Evolutionary conservation across 306 rosid species (phyloP).

Genomic region (Quercus cerris): DNA sequence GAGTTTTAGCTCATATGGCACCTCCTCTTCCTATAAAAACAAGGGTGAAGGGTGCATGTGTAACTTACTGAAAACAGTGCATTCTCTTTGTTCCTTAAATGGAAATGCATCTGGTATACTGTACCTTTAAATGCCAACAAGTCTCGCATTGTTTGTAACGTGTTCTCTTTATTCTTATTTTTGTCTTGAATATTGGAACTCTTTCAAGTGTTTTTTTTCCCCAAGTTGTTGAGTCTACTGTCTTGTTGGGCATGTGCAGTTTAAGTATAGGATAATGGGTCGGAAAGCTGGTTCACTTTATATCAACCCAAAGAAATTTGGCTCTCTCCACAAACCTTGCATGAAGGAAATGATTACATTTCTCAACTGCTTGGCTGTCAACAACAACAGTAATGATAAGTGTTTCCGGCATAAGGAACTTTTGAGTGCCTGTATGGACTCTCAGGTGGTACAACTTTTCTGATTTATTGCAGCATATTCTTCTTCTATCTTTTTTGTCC

Average conservation of each 20-base stretch:
- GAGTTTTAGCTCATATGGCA: too few species aligned
- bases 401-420: too few species aligned
- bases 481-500: background rate
- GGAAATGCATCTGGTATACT: background rate
- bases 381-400: background rate
- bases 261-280: slow-evolving; percentile 55
- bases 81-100: background rate
- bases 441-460: slow-evolving; percentile 28
- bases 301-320: too few species aligned
- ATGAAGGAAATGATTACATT: too few species aligned
- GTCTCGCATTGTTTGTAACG: background rate
- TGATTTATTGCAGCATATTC: slow-evolving; percentile 4
- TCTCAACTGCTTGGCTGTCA: too few species aligned
- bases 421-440: too few species aligned
- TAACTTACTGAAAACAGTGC: background rate
- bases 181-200: background rate
- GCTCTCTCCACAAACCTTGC: too few species aligned
- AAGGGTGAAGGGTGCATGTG: too few species aligned
- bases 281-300: slow-evolving; percentile 60
- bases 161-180: background rate
- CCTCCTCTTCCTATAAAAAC: too few species aligned
- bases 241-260: slow-evolving; percentile 10
- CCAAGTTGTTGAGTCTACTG: background rate
- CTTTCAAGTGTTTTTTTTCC: background rate
- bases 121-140: background rate